Evolutionary conservation across 306 rosid genomes (phyloP), one percentile per base, ranked within the genome.

Genomic region (Abrus pulchellus): DNA sequence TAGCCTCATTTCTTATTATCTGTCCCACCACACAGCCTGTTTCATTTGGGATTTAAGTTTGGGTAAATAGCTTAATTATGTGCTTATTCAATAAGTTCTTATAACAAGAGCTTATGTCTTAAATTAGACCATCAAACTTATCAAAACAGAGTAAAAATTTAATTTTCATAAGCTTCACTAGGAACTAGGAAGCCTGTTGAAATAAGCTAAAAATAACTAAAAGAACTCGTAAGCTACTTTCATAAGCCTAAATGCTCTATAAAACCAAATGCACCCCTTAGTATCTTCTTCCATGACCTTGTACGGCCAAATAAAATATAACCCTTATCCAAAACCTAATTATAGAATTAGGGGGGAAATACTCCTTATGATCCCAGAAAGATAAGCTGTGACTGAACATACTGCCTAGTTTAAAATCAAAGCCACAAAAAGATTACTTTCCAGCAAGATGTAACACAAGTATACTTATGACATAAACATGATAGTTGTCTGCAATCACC

Each of bases 401-500:
- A 7, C 53, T 81, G 43, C 48, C 10, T 5, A 27, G 47, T 66
- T 41, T 27, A 66, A 68, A 41, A 56, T 9, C 54, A 47, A 74
- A 55, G 56, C 49, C 32, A 74, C 64, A 45, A 20, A 20, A 55
- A 13, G 14, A 54, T 62, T 8, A 66, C 29, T 57, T 43, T 64
- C 72, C 75, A 72, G 45, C 12, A 65, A 68, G 64, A 56, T 75
- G 75, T 47, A 53, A 36, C 48, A 20, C 33, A 67, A 11, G 68
- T 78, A 82, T 61, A 32, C 61, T 4, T 47, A 53, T 55, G 56
- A 38, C 68, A 43, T 44, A 36, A 66, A 70, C 36, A 74, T 32
- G 59, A 60, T 72, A 85, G 29, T 41, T 32, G 67, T 41, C 76
- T 13, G 54, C 14, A 83, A 87, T 83, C 67, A 91, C 96, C 96